These are phyloP conservation scores for Tausonia pullulans DNA, from an alignment of 1,284 basidiomycete genomes.

Conservation along the genomic window DNA sequence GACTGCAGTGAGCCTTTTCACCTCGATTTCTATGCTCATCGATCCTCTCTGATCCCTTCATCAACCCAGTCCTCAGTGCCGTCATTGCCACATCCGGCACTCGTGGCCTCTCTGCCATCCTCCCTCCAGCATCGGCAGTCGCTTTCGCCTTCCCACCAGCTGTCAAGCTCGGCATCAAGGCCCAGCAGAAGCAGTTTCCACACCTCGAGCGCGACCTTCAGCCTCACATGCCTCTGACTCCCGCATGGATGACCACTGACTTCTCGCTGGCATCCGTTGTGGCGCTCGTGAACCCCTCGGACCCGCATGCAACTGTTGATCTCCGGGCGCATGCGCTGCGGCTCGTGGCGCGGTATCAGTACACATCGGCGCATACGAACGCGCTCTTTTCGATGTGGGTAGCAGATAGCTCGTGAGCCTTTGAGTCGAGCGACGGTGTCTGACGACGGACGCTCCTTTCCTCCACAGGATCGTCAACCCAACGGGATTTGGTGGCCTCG, in stretches of 20 bases:
- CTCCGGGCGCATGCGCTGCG: conserved; percentile 1
- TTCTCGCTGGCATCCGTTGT: conserved; percentile 6
- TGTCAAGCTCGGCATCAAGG: background rate
- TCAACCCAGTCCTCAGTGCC: conserved; percentile 37
- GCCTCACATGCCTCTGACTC: conserved; percentile 14
- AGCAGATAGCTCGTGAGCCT: background rate
- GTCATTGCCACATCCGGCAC: conserved; percentile 39
- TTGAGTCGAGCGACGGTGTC: background rate
- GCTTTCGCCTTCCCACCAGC: too few relatives aligned
- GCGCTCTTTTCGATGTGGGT: conserved; percentile 3
- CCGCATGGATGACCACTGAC: conserved; percentile 2
- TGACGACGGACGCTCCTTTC: background rate
- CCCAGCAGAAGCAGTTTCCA: conserved; percentile 4
- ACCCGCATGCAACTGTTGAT: background rate
- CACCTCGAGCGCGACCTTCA: conserved; percentile 18
- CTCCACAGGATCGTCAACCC: background rate
- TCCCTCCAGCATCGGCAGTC: conserved; percentile 27
- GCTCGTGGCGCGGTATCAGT: conserved; percentile 14
- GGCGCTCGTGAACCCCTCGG: background rate
- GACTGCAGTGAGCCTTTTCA: conserved; percentile 39
- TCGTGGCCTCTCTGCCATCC: conserved; percentile 40
- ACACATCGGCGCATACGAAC: background rate
- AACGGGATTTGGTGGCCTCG: conserved; percentile 3
- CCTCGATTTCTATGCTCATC: too few relatives aligned
- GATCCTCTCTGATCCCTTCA: too few relatives aligned